These are phyloP conservation scores for Physcomitrium patens DNA, from an alignment of 225 moss, liverwort and hornwort species.

Conservation along the genomic window DNA sequence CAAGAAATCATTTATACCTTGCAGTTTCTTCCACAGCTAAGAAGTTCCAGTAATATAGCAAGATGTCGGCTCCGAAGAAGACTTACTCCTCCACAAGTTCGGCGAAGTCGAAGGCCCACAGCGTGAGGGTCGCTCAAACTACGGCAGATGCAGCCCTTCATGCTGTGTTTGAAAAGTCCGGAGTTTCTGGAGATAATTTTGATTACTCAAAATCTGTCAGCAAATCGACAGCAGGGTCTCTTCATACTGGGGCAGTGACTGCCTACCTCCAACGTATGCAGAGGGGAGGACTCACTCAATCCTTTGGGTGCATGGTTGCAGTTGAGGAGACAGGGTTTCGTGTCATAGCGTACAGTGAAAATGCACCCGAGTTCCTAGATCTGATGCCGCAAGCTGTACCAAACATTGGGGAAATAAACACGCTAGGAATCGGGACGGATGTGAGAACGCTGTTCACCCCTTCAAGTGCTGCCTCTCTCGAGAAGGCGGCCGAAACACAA, in stretches of 20 bases:
- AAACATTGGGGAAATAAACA: slow-evolving; percentile 39
- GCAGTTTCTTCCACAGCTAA: slow-evolving; percentile 15
- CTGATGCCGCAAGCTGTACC: slow-evolving; percentile 62
- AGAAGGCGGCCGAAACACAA: slow-evolving; percentile 47
- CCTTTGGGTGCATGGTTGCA: slow-evolving; percentile 60
- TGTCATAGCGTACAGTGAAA: slow-evolving; percentile 54
- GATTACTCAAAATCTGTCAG: slow-evolving; percentile 52
- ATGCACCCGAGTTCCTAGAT: slow-evolving; percentile 54
- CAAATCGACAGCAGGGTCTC: slow-evolving; percentile 47
- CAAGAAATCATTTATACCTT: slow-evolving; percentile 13
- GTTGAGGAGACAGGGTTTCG: slow-evolving; percentile 43
- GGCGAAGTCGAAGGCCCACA: slow-evolving; percentile 47
- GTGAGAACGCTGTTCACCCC: slow-evolving; percentile 51
- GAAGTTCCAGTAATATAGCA: slow-evolving; percentile 41
- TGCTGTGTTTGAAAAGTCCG: slow-evolving; percentile 51
- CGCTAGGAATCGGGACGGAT: slow-evolving; percentile 52
- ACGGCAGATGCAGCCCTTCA: slow-evolving; percentile 62
- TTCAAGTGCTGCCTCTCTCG: slow-evolving; percentile 43
- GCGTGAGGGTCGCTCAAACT: slow-evolving; percentile 57
- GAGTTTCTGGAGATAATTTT: slow-evolving; percentile 42
- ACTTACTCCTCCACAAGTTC: slow-evolving; percentile 46
- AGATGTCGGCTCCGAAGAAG: slow-evolving; percentile 52
- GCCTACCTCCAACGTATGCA: slow-evolving; percentile 66
- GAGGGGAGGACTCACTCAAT: slow-evolving; percentile 53
- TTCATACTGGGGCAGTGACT: slow-evolving; percentile 52